phyloP scores from a whole-genome alignment of 2,329 filamentous ascomycete species.

The Helicocarpus griseus region DNA sequence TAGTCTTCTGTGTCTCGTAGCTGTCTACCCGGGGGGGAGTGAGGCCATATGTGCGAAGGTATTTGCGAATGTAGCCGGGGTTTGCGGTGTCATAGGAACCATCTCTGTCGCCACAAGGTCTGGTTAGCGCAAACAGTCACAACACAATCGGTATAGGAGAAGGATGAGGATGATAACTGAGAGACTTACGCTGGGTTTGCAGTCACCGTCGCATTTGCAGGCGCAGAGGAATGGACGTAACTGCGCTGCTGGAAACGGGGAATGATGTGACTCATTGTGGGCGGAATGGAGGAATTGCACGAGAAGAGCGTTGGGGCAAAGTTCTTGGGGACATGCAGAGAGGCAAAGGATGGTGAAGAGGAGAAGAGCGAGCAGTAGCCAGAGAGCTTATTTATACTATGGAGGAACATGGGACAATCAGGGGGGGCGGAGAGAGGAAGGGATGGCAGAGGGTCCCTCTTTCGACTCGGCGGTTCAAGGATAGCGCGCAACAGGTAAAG shows the following conservation, averaged over 20 bases:
- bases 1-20: constrained; percentile 40
- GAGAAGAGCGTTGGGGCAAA: background rate
- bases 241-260: constrained; percentile 24
- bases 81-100: constrained; percentile 42
- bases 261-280: constrained; percentile 9
- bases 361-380: background rate
- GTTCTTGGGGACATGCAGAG: background rate
- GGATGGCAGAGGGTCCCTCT: too few species aligned
- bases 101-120: constrained; percentile 19
- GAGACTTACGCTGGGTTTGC: constrained; percentile 23
- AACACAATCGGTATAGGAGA: background rate
- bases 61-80: constrained; percentile 41
- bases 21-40: constrained; percentile 40
- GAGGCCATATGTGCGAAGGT: constrained; percentile 42
- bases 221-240: constrained; percentile 27
- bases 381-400: background rate
- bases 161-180: background rate
- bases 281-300: background rate
- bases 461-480: too few species aligned
- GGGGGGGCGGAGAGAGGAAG: background rate
- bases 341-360: background rate
- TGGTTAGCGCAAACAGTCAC: background rate
- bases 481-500: too few species aligned
- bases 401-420: background rate
- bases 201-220: constrained; percentile 26